A percentile compares a stretch with the other conserved stretches of the same genome.
These are phyloP conservation scores for Agastache rugosa DNA, from an alignment of 257 asterid genomes.

Conservation along the genomic window DNA sequence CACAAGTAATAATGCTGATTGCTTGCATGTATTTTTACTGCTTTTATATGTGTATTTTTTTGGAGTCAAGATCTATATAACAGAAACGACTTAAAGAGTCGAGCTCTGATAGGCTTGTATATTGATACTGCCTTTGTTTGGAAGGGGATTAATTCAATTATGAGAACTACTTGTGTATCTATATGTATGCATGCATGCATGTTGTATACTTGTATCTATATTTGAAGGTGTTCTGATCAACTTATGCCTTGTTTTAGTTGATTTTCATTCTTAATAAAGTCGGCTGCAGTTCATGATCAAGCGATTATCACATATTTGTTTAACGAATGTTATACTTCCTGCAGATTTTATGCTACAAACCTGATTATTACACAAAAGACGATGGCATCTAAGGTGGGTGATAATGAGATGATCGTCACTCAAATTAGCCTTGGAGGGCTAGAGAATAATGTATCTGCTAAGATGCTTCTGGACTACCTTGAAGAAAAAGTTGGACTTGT, in stretches of 20 bases:
- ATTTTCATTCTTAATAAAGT: background rate
- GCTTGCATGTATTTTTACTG: background rate
- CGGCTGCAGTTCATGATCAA: background rate
- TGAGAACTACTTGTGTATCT: background rate
- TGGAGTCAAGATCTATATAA: background rate
- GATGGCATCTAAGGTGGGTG: slow-evolving; percentile 60
- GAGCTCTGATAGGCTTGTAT: background rate
- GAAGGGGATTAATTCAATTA: slow-evolving; percentile 2
- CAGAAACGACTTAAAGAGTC: background rate
- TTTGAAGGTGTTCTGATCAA: background rate
- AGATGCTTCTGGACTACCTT: slow-evolving; percentile 60
- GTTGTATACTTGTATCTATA: background rate
- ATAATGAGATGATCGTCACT: slow-evolving; percentile 55
- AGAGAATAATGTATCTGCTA: slow-evolving; percentile 59
- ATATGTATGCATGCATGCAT: background rate
- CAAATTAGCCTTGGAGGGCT: slow-evolving; percentile 91
- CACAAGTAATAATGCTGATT: background rate
- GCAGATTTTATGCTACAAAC: slow-evolving; percentile 28
- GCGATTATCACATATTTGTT: background rate
- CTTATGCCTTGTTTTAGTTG: background rate
- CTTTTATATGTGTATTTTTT: background rate
- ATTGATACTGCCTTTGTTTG: background rate
- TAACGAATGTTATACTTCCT: background rate
- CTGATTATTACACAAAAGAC: slow-evolving; percentile 8
- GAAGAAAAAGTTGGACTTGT: slow-evolving; percentile 70